A percentile compares a stretch with the other conserved stretches of the same genome.
Conservation (phyloP, 345 rosid genomes). For the Turnera subulata region DNA sequence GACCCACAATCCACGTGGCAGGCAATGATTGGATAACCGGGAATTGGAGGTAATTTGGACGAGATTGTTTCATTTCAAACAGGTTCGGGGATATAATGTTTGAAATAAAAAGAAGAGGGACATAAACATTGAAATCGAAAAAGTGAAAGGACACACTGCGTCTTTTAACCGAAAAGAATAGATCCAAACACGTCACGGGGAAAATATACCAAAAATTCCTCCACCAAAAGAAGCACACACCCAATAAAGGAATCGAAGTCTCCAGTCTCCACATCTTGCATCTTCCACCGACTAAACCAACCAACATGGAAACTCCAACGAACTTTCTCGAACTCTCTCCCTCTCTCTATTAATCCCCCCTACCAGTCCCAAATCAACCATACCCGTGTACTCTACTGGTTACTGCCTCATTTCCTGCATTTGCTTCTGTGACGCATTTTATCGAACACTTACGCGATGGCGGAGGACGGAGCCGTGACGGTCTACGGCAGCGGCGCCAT, state of each 20-base stretch:
- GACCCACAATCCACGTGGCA: too few species aligned
- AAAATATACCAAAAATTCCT: too few species aligned
- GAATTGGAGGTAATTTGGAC: too few species aligned
- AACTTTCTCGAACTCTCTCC: conserved; percentile 24
- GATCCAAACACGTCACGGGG: too few species aligned
- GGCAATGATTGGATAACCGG: too few species aligned
- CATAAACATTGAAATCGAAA: too few species aligned
- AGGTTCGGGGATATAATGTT: too few species aligned
- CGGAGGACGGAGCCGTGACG: conserved; percentile 23
- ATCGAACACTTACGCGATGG: conserved; percentile 20
- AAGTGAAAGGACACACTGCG: too few species aligned
- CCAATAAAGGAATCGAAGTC: conserved; percentile 19
- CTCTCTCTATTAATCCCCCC: background rate
- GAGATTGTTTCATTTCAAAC: too few species aligned
- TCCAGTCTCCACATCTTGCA: conserved; percentile 26
- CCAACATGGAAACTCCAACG: conserved; percentile 8
- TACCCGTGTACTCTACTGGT: background rate
- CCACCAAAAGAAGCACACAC: too few species aligned
- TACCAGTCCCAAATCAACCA: background rate
- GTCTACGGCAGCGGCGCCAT: conserved; percentile 20
- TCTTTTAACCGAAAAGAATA: conserved; percentile 16
- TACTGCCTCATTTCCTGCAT: background rate
- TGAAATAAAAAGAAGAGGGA: too few species aligned
- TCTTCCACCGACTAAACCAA: conserved; percentile 27
- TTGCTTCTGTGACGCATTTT: conserved; percentile 19